Evolutionary conservation across 257 asterid species (phyloP).

Genomic region (Linderniella brevidens): DNA sequence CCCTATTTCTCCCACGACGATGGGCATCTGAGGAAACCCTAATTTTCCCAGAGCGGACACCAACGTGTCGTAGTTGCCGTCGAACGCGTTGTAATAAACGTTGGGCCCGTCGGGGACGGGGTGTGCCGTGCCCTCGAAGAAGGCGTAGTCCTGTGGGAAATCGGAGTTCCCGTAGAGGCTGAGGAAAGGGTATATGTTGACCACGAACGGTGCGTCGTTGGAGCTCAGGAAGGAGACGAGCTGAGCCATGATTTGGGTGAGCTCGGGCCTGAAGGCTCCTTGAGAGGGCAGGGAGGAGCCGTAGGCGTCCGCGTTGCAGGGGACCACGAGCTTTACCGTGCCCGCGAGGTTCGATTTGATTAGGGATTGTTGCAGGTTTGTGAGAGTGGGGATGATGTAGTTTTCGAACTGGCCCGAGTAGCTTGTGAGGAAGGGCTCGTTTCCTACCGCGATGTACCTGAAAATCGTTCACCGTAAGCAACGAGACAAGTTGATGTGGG

Average conservation of each 20-base stretch:
- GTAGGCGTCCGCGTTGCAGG: conserved; percentile 96
- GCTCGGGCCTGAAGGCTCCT: conserved; percentile 79
- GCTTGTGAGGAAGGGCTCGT: conserved; percentile 77
- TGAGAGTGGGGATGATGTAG: conserved; percentile 49
- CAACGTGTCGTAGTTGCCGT: conserved; percentile 80
- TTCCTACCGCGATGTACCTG: conserved; percentile 88
- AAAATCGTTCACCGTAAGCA: conserved; percentile 13
- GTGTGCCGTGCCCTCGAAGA: conserved; percentile 73
- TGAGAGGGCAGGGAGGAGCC: conserved; percentile 77
- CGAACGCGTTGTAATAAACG: conserved; percentile 63
- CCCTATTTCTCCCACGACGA: conserved; percentile 76
- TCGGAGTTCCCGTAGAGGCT: conserved; percentile 75
- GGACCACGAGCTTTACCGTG: conserved; percentile 62
- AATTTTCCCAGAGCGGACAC: conserved; percentile 56
- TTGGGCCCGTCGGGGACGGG: conserved; percentile 69
- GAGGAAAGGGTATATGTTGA: conserved; percentile 76
- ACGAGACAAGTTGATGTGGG: too few species aligned
- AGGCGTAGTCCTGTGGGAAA: conserved; percentile 91
- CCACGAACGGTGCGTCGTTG: conserved; percentile 68
- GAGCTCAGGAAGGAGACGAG: conserved; percentile 67
- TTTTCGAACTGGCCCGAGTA: conserved; percentile 68
- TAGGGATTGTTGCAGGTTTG: conserved; percentile 58
- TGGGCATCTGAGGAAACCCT: conserved; percentile 73
- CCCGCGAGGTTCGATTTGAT: conserved; percentile 58
- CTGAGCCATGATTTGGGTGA: conserved; percentile 58